Evolutionary conservation across 768 basidiomycete genomes (phyloP), one percentile per base, ranked within the genome.

Genomic region (Mrakia gelida): DNA sequence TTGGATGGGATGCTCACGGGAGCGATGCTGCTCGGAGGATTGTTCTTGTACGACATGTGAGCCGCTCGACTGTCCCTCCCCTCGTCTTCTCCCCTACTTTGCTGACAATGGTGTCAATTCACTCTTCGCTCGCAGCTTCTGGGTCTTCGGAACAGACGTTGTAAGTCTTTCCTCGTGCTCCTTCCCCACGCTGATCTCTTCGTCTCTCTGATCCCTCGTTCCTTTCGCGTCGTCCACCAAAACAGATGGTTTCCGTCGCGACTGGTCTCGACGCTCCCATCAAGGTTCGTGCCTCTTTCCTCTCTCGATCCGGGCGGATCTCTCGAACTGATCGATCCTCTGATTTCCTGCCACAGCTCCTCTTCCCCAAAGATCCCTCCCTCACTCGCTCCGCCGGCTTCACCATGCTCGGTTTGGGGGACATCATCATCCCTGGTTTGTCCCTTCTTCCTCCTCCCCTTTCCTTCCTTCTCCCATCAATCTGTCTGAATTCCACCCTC

Each of bases 1-100:
- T 84, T 98, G 45, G 96, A 98, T 84, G 92, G 92, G 13, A 96
- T 98, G 87, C 85, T 87, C 81, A 97, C 96, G 23, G 96, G 94
- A 10, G 88, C 88, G 59, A 89, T 94, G 79, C 87, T 98, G 4
- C 87, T 99, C 8, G 88, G 88, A 3, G 94, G 93, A 7, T 86
- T 99, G 32, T 94, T 98, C 85, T 67, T 97, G 61, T 98, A 98
- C 83, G 96, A 98, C 83, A 89, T 74, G 59, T 59, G 59, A n/a
- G 59, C n/a, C n/a, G n/a, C 4, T n/a, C 26, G 26, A 6, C 26
- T 13, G 26, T 56, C 28, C 59, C 7, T 18, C 59, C 9, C 26
- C n/a, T n/a, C 11, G 11, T 10, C 26, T n/a, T 10, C 9, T 59
- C 59, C 28, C 10, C 59, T 59, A 10, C 59, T 59, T 21, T 16